Conservation (phyloP, 768 basidiomycete species). For the Daedaleopsis sinensis region DNA sequence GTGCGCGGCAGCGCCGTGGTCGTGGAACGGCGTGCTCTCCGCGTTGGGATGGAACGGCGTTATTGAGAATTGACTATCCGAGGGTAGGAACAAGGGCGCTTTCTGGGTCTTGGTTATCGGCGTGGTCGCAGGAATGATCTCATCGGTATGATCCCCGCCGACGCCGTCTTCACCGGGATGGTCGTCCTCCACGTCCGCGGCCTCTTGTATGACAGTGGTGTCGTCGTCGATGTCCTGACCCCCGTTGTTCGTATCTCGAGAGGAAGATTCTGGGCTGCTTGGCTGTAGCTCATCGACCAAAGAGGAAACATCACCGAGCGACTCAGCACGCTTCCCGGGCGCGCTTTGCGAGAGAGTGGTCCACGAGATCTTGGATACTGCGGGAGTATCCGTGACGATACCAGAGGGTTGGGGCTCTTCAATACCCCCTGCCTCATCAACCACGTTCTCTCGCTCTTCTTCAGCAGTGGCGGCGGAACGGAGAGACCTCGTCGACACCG, state of each 20-base stretch:
- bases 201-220: background rate
- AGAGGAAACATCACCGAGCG: slow-evolving; percentile 23
- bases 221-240: background rate
- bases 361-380: slow-evolving; percentile 28
- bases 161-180: background rate
- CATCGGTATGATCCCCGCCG: background rate
- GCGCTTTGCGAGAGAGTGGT: slow-evolving; percentile 31
- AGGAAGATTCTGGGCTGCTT: slow-evolving; percentile 32
- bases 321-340: slow-evolving; percentile 19
- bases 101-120: slow-evolving; percentile 9
- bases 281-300: slow-evolving; percentile 39
- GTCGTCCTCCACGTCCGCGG: slow-evolving; percentile 1
- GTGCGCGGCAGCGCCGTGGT: background rate
- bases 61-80: slow-evolving; percentile 55
- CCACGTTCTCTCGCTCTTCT: background rate
- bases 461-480: background rate
- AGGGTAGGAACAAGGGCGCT: slow-evolving; percentile 51
- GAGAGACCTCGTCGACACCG: slow-evolving; percentile 13
- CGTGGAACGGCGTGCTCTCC: slow-evolving; percentile 6
- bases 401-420: background rate
- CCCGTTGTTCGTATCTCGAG: background rate
- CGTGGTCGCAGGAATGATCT: background rate
- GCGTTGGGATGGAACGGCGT: slow-evolving; percentile 48
- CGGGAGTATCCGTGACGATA: background rate
- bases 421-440: background rate